phyloP scores from a whole-genome alignment of 768 basidiomycete species.

The Russula compacta region DNA sequence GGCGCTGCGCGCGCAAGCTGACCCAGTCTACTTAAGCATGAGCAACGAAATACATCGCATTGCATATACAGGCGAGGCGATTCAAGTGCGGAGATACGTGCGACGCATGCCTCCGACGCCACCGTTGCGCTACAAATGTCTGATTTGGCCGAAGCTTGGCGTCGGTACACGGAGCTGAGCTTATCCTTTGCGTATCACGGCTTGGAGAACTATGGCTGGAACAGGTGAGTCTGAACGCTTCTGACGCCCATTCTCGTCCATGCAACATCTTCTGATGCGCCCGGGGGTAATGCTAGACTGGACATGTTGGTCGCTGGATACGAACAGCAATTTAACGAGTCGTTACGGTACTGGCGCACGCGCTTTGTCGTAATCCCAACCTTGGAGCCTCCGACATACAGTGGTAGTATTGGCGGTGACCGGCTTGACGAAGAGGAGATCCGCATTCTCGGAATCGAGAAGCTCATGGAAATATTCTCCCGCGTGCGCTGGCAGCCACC shows the following conservation, averaged over 20 bases:
- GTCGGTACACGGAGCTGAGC: conserved; percentile 71
- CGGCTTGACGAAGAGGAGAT: conserved; percentile 79
- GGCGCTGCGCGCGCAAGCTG: conserved; percentile 46
- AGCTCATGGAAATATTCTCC: conserved; percentile 81
- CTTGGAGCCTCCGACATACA: conserved; percentile 47
- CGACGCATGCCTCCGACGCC: conserved; percentile 57
- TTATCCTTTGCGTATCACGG: conserved; percentile 72
- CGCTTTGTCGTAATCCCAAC: conserved; percentile 90
- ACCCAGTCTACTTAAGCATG: conserved; percentile 87
- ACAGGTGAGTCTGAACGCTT: conserved; percentile 42
- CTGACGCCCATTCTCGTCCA: too few relatives aligned
- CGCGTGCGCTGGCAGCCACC: conserved; percentile 71
- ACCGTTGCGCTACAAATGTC: conserved; percentile 71
- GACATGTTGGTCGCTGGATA: conserved; percentile 84
- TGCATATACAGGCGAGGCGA: conserved; percentile 82
- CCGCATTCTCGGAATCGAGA: conserved; percentile 82
- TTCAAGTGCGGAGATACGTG: conserved; percentile 82
- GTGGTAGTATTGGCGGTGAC: conserved; percentile 49
- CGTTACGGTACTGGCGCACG: conserved; percentile 88
- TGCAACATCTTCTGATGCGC: background rate
- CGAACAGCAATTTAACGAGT: conserved; percentile 70
- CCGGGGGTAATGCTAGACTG: conserved; percentile 35
- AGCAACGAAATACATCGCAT: conserved; percentile 93
- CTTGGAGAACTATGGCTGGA: conserved; percentile 80
- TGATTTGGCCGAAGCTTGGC: conserved; percentile 91